A percentile compares a stretch with the other conserved stretches of the same genome.
phyloP scores from a whole-genome alignment of 1,284 basidiomycete species.

The Heliocybe sulcata region DNA sequence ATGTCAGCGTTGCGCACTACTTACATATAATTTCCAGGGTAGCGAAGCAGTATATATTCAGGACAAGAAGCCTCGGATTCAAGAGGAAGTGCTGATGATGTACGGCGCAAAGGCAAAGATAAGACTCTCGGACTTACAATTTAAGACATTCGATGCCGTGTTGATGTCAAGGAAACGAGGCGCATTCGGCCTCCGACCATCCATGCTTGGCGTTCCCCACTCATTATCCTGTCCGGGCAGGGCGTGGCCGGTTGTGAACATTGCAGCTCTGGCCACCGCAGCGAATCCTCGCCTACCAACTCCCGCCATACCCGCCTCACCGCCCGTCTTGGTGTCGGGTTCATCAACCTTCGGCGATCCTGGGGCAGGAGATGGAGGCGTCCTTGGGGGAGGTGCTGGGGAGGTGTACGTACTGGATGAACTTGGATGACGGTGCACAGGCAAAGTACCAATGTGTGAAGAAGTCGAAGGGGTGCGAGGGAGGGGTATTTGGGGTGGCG shows the following conservation, averaged over 20 bases:
- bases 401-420: background rate
- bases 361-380: background rate
- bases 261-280: slow-evolving; percentile 67
- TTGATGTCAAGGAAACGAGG: slow-evolving; percentile 50
- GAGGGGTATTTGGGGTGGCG: background rate
- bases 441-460: background rate
- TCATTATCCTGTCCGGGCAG: slow-evolving; percentile 9
- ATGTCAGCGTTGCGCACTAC: slow-evolving; percentile 2
- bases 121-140: slow-evolving; percentile 25
- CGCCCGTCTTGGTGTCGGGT: slow-evolving; percentile 64
- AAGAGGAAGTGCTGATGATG: background rate
- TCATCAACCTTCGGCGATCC: background rate
- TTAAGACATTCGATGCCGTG: slow-evolving; percentile 21
- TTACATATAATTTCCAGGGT: slow-evolving; percentile 7
- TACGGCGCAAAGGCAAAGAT: background rate
- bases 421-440: background rate
- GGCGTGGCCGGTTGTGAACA: slow-evolving; percentile 34
- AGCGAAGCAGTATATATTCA: slow-evolving; percentile 11
- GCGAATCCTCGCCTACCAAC: slow-evolving; percentile 82
- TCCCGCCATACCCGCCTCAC: slow-evolving; percentile 84
- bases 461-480: background rate
- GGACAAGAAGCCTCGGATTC: background rate
- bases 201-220: slow-evolving; percentile 19
- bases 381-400: background rate
- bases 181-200: slow-evolving; percentile 31